Percentiles rank a stretch among this genome's conserved stretches.
phyloP scores from a whole-genome alignment of 1,284 basidiomycete genomes.

The Exobasidium rhododendri region DNA sequence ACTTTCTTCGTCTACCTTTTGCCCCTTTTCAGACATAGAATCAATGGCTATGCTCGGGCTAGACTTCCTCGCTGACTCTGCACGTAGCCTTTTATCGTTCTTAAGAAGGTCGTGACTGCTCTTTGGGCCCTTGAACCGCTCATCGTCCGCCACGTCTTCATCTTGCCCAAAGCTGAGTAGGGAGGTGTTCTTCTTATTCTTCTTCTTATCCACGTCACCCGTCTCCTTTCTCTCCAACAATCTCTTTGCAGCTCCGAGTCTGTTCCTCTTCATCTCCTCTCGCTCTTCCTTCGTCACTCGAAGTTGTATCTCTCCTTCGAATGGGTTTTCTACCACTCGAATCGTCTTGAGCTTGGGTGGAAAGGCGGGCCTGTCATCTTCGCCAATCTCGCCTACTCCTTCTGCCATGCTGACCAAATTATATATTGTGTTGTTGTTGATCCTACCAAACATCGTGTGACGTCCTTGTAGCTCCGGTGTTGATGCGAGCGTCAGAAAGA shows the following conservation, averaged over 20 bases:
- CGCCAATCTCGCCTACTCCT: constrained; percentile 65
- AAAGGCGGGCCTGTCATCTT: constrained; percentile 77
- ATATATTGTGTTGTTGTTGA: constrained; percentile 53
- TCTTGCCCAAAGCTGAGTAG: constrained; percentile 45
- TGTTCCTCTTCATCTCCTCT: constrained; percentile 70
- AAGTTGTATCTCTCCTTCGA: constrained; percentile 80
- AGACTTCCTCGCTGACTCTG: not conserved
- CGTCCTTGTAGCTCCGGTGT: constrained; percentile 51
- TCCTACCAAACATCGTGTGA: constrained; percentile 49
- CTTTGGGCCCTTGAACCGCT: constrained; percentile 28
- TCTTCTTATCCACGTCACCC: constrained; percentile 13
- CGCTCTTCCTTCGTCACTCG: constrained; percentile 93
- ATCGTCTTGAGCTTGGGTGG: constrained; percentile 84
- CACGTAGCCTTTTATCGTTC: constrained; percentile 29
- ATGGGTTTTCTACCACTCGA: constrained; percentile 85
- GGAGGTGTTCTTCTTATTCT: constrained; percentile 27
- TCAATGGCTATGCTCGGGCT: not conserved
- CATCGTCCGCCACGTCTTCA: constrained; percentile 27
- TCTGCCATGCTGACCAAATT: constrained; percentile 66
- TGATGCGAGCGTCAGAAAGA: constrained; percentile 48
- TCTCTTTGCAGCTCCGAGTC: constrained; percentile 65
- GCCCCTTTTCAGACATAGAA: constrained; percentile 11
- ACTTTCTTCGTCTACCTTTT: not conserved
- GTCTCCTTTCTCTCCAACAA: constrained; percentile 10
- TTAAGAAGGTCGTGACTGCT: constrained; percentile 49